Percentiles rank a stretch among this genome's conserved stretches.
Evolutionary conservation across 2,329 filamentous ascomycete species (phyloP).

Genomic region (Beauveria pseudobassiana): DNA sequence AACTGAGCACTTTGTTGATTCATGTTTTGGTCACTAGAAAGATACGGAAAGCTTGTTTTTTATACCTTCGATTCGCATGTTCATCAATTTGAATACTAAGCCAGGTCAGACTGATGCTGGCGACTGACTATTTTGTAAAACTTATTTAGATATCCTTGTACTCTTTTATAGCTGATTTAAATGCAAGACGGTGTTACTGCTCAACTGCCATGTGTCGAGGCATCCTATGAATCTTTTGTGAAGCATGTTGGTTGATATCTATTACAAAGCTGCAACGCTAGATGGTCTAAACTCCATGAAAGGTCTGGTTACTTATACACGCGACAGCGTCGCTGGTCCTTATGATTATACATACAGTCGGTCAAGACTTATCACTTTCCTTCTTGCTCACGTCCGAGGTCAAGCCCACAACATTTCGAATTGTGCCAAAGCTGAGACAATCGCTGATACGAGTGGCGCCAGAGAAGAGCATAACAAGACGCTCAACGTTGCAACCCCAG

Average conservation of each 20-base stretch:
- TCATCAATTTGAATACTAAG: background rate
- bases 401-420: conserved; percentile 59
- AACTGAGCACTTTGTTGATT: background rate
- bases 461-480: conserved; percentile 84
- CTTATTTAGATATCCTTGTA: background rate
- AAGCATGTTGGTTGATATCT: background rate
- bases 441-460: conserved; percentile 74
- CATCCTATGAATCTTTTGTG: background rate
- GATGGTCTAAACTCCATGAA: background rate
- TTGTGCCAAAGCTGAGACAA: conserved; percentile 78
- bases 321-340: background rate
- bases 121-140: background rate
- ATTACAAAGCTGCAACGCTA: background rate
- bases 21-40: background rate
- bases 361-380: background rate
- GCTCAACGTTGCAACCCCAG: conserved; percentile 91
- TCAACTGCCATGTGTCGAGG: background rate
- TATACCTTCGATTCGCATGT: conserved; percentile 4
- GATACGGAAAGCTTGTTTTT: background rate
- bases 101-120: background rate
- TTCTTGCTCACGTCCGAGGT: conserved; percentile 19
- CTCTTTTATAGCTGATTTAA: background rate
- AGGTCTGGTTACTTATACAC: background rate
- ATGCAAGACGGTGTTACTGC: background rate
- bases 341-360: background rate